Percentiles rank a stretch among this genome's conserved stretches.
These are phyloP conservation scores for Crithidia expoeki DNA, from an alignment of 208 protist genomes.

Conservation along the genomic window DNA sequence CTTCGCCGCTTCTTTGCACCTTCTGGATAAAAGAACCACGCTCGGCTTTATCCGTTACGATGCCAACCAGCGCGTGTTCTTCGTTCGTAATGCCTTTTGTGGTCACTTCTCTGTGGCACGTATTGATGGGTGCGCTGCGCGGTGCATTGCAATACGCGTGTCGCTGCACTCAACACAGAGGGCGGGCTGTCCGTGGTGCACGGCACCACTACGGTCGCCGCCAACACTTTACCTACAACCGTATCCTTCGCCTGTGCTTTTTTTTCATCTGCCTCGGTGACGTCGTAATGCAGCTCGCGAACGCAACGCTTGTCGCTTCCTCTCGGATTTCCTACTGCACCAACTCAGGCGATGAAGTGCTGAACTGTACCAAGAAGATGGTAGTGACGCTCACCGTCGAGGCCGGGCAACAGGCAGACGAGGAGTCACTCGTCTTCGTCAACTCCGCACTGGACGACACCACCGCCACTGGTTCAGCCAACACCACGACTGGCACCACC, in stretches of 20 bases:
- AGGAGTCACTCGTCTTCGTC: slow-evolving; percentile 72
- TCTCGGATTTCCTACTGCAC: slow-evolving; percentile 80
- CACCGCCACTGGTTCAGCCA: slow-evolving; percentile 5
- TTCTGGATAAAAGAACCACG: no score
- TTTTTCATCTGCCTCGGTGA: not conserved
- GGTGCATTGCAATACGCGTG: no score
- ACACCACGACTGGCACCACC: slow-evolving; percentile 9
- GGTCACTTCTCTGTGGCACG: no score
- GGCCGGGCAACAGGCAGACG: slow-evolving; percentile 48
- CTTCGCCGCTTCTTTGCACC: no score
- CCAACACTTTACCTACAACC: not conserved
- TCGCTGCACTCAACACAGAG: no score
- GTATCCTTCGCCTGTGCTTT: slow-evolving; percentile 2
- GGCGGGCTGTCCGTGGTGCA: no score
- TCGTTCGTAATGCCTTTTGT: no score
- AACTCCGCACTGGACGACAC: slow-evolving; percentile 62
- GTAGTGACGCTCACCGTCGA: slow-evolving; percentile 79
- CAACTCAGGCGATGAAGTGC: slow-evolving; percentile 40
- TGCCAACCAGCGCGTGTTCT: no score
- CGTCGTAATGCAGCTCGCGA: not conserved
- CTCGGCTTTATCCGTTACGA: no score
- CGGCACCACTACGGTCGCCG: not conserved
- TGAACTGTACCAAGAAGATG: slow-evolving; percentile 79
- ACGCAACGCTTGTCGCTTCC: slow-evolving; percentile 53
- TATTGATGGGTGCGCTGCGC: no score